Evolutionary conservation across 805 yeast species (phyloP).

Genomic region (Metschnikowia gruessii): DNA sequence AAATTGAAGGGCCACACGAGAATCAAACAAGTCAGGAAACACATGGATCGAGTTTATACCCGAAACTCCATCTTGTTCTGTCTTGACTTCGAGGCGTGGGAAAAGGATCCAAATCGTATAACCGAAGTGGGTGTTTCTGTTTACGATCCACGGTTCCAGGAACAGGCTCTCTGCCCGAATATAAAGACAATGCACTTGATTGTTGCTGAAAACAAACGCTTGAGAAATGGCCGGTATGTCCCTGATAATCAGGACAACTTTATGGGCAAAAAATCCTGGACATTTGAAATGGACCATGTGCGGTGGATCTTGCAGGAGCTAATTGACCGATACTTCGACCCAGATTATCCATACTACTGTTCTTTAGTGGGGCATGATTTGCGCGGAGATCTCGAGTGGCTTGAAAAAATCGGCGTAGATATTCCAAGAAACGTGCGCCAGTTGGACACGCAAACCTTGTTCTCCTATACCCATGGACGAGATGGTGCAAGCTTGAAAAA

Average conservation of each 20-base stretch:
- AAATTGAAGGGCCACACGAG: no score
- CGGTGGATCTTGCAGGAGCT: no score
- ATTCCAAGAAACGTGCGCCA: conserved; percentile 3
- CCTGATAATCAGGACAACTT: conserved; percentile 9
- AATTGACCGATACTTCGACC: conserved; percentile 10
- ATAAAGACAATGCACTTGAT: conserved; percentile 21
- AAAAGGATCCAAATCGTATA: conserved; percentile 10
- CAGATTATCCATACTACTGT: conserved; percentile 15
- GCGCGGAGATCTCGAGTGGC: conserved; percentile 17
- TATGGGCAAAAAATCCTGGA: no score
- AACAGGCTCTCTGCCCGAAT: conserved; percentile 17
- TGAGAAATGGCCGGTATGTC: conserved; percentile 21
- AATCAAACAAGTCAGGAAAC: neutral
- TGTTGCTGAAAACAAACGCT: conserved; percentile 16
- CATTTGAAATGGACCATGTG: no score
- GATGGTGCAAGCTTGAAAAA: conserved; percentile 15
- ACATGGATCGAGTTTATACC: neutral
- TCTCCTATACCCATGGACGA: conserved; percentile 13
- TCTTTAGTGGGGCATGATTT: conserved; percentile 22
- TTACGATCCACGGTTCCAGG: conserved; percentile 22
- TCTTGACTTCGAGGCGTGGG: conserved; percentile 29
- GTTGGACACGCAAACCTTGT: conserved; percentile 23
- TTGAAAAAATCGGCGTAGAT: conserved; percentile 11
- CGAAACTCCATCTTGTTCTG: conserved; percentile 15
- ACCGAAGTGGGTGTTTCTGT: conserved; percentile 28